Evolutionary conservation across 768 basidiomycete species (phyloP).

Genomic region (Omphalotus guepiniiformis): DNA sequence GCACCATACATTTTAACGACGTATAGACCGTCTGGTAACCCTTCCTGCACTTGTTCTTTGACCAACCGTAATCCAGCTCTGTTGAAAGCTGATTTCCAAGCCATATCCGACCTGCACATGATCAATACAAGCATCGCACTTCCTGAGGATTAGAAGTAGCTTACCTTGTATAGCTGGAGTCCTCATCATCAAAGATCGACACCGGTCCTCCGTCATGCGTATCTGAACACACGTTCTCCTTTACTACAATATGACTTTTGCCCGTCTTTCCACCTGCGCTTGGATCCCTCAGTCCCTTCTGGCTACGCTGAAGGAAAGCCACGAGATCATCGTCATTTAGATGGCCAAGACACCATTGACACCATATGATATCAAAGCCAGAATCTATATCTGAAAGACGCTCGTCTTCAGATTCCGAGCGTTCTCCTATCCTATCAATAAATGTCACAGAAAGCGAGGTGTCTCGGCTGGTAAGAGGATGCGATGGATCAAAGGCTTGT

Average conservation of each 20-base stretch:
- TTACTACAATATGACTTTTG: slow-evolving; percentile 73
- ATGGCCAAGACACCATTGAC: slow-evolving; percentile 96
- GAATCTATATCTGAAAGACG: slow-evolving; percentile 37
- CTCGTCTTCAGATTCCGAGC: slow-evolving; percentile 34
- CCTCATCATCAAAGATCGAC: slow-evolving; percentile 73
- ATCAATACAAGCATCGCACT: neutral
- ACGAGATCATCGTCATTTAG: slow-evolving; percentile 74
- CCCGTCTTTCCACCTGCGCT: slow-evolving; percentile 26
- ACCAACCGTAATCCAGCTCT: slow-evolving; percentile 71
- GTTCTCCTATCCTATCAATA: slow-evolving; percentile 66
- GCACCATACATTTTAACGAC: slow-evolving; percentile 76
- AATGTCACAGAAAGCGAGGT: slow-evolving; percentile 25
- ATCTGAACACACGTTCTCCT: slow-evolving; percentile 85
- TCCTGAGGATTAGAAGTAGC: neutral
- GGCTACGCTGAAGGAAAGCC: slow-evolving; percentile 64
- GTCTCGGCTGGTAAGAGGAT: slow-evolving; percentile 31
- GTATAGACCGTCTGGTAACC: slow-evolving; percentile 79
- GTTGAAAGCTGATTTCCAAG: slow-evolving; percentile 75
- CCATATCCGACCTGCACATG: slow-evolving; percentile 65
- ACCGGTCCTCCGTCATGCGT: slow-evolving; percentile 40
- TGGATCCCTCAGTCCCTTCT: slow-evolving; percentile 50
- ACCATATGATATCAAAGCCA: slow-evolving; percentile 90
- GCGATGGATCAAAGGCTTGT: slow-evolving; percentile 74
- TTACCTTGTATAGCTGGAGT: slow-evolving; percentile 88
- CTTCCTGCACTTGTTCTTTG: slow-evolving; percentile 73